Percentiles rank a stretch among this genome's conserved stretches.
Conservation (phyloP, 805 yeast genomes). For the Candida railenensis region DNA sequence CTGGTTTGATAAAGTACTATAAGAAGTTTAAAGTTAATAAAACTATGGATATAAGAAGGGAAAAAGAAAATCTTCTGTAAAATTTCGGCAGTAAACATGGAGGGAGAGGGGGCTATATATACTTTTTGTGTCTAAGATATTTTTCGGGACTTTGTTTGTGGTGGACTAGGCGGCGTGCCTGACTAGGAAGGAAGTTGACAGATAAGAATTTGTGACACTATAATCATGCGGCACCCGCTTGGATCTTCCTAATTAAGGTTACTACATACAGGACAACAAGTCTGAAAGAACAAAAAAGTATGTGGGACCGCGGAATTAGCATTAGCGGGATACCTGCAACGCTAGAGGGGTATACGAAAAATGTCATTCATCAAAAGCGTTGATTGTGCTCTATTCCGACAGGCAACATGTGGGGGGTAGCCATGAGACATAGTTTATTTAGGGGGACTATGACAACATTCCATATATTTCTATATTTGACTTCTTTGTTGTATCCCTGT, state of each 20-base stretch:
- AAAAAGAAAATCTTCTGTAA: background rate
- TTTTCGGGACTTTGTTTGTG: background rate
- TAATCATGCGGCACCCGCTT: background rate
- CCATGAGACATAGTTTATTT: no score
- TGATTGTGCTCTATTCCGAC: no score
- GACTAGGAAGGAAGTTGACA: background rate
- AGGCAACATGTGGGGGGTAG: no score
- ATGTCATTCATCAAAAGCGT: no score
- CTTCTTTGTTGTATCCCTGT: no score
- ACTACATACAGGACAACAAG: background rate
- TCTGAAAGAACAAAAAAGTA: background rate
- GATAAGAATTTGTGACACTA: background rate
- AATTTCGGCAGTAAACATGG: background rate
- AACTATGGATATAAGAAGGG: background rate
- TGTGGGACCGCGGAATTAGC: background rate
- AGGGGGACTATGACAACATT: no score
- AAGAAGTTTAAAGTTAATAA: background rate
- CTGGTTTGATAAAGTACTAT: conserved; percentile 4
- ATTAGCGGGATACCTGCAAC: no score
- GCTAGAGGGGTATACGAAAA: no score
- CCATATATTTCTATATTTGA: no score
- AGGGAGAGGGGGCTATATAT: background rate
- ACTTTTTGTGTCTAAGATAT: background rate
- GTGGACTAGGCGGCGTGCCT: background rate
- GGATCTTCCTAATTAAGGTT: background rate